A percentile compares a stretch with the other conserved stretches of the same genome.
These are phyloP conservation scores for Phytophthora pluvialis DNA, from an alignment of 352 stramenopile species.

Conservation along the genomic window DNA sequence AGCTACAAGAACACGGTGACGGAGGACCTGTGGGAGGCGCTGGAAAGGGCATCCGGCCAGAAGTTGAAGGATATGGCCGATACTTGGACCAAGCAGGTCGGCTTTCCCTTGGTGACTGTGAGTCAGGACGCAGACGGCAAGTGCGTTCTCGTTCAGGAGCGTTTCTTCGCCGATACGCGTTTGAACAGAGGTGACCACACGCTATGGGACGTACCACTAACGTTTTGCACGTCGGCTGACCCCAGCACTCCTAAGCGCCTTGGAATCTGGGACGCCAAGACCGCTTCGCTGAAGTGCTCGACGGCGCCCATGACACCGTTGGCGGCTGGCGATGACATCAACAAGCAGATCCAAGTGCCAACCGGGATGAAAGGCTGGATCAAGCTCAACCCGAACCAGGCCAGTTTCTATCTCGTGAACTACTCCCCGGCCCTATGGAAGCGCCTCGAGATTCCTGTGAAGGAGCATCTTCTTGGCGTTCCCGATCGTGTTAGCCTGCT, in stretches of 20 bases:
- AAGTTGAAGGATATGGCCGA: conserved; percentile 93
- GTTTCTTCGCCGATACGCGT: conserved; percentile 93
- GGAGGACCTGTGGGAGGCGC: conserved; percentile 94
- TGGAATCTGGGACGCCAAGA: conserved; percentile 76
- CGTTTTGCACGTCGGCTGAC: conserved; percentile 61
- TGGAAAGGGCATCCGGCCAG: conserved; percentile 91
- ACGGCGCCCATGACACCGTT: conserved; percentile 38
- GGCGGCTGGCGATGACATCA: conserved; percentile 85
- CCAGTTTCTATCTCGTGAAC: conserved; percentile 95
- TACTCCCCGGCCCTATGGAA: conserved; percentile 90
- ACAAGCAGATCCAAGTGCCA: conserved; percentile 73
- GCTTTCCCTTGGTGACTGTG: conserved; percentile 93
- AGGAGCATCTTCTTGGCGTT: conserved; percentile 59
- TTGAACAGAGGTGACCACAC: conserved; percentile 70
- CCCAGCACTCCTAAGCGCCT: conserved; percentile 52
- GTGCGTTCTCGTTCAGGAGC: conserved; percentile 89
- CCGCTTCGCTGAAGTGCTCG: conserved; percentile 26
- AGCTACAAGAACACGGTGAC: conserved; percentile 97
- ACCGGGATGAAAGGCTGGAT: conserved; percentile 77
- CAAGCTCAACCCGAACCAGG: conserved; percentile 96
- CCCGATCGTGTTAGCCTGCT: conserved; percentile 93
- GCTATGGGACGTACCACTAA: conserved; percentile 90
- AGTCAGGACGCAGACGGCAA: conserved; percentile 62
- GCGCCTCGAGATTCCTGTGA: conserved; percentile 68
- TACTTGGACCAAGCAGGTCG: conserved; percentile 95